A percentile compares a stretch with the other conserved stretches of the same genome.
Conservation (phyloP, 129 eudicot species). For the Erigeron canadensis region DNA sequence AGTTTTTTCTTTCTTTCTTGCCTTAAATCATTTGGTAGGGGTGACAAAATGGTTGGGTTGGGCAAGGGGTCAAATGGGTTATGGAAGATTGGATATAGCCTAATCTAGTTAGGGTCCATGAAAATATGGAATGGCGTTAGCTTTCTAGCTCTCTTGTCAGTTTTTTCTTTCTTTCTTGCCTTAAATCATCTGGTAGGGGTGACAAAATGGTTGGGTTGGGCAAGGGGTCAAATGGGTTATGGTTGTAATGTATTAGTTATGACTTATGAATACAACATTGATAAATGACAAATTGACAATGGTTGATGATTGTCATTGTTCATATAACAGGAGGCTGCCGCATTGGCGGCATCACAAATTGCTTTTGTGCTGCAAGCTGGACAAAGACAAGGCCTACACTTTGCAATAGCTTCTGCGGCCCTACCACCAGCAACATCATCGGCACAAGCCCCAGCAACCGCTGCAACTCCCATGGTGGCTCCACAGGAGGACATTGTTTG, state of each 20-base stretch:
- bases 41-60: neutral
- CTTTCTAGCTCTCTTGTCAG: neutral
- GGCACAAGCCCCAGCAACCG: slow-evolving; percentile 34
- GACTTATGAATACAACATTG: no score
- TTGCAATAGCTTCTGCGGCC: slow-evolving; percentile 39
- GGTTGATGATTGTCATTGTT: neutral
- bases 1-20: neutral
- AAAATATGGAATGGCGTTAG: neutral
- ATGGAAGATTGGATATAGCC: neutral
- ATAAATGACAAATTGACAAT: neutral
- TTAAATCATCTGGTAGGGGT: neutral
- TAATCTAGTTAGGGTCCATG: neutral
- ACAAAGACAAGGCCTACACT: slow-evolving; percentile 55
- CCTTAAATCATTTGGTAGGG: neutral
- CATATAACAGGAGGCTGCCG: slow-evolving; percentile 65
- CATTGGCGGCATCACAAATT: slow-evolving; percentile 71
- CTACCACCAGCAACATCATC: slow-evolving; percentile 28
- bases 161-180: neutral
- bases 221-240: neutral
- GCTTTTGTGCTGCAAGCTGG: slow-evolving; percentile 57
- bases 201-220: neutral
- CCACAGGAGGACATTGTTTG: slow-evolving; percentile 46
- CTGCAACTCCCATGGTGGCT: slow-evolving; percentile 29
- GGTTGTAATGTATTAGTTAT: no score
- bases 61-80: neutral